phyloP scores from a whole-genome alignment of 495 filamentous ascomycete genomes.

The Aspergillus ellipticus region DNA sequence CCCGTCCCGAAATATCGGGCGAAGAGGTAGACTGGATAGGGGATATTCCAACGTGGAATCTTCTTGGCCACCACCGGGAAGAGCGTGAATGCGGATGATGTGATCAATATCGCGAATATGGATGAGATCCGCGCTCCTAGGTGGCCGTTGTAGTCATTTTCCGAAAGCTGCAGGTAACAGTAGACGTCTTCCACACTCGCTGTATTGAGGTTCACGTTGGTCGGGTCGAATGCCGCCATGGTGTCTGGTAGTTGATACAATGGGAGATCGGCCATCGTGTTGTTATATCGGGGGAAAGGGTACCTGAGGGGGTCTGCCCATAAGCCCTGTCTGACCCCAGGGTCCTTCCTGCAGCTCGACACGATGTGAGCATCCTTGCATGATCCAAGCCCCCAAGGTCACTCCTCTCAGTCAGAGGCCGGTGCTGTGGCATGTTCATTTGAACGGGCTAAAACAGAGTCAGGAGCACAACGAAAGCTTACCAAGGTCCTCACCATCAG shows the following conservation, averaged over 20 bases:
- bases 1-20: constrained; percentile 68
- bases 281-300: background rate
- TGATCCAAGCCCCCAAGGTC: background rate
- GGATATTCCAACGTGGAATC: constrained; percentile 51
- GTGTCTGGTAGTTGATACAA: background rate
- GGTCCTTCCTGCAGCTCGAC: background rate
- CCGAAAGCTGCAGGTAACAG: constrained; percentile 27
- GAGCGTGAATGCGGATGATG: constrained; percentile 42
- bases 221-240: constrained; percentile 29
- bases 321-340: background rate
- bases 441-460: no score
- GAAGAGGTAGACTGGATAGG: constrained; percentile 63
- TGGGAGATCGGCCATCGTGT: background rate
- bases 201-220: constrained; percentile 30
- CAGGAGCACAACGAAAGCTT: no score
- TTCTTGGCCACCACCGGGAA: constrained; percentile 62
- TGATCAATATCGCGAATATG: constrained; percentile 39
- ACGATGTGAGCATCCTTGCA: background rate
- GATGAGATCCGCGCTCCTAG: constrained; percentile 38
- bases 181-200: constrained; percentile 30
- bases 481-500: no score
- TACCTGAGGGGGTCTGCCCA: background rate
- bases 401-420: no score
- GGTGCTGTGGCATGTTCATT: no score
- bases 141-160: constrained; percentile 40